Evolutionary conservation across 805 yeast species (phyloP).

Genomic region (Komagataella pseudopastoris): DNA sequence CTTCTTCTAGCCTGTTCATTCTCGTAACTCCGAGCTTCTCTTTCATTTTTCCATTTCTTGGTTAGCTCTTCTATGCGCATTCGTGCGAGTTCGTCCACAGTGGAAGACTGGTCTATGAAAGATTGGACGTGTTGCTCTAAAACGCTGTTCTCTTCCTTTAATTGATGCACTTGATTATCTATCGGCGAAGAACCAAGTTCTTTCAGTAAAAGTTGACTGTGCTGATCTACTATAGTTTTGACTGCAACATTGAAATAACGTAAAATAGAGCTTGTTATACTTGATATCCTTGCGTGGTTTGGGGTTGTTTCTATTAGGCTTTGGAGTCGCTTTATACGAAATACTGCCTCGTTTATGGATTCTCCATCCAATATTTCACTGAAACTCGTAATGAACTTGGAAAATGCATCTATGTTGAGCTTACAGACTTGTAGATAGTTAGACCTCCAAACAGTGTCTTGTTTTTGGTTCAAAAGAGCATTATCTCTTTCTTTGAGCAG

Average conservation of each 20-base stretch:
- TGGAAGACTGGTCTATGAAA: slow-evolving; percentile 10
- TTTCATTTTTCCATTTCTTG: slow-evolving; percentile 53
- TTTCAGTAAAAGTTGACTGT: slow-evolving; percentile 17
- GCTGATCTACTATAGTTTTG: slow-evolving; percentile 43
- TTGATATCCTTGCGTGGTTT: slow-evolving; percentile 13
- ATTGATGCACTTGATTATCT: background rate
- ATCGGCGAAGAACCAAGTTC: slow-evolving; percentile 1
- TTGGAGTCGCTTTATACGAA: slow-evolving; percentile 29
- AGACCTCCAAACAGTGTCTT: background rate
- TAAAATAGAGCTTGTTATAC: slow-evolving; percentile 17
- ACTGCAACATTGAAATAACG: slow-evolving; percentile 49
- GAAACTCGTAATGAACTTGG: slow-evolving; percentile 34
- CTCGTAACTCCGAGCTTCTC: slow-evolving; percentile 57
- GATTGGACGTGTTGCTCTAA: background rate
- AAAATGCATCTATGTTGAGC: slow-evolving; percentile 30
- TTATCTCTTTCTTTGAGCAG: slow-evolving; percentile 8
- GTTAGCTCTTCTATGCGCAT: slow-evolving; percentile 49
- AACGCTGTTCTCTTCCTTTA: background rate
- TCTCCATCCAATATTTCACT: slow-evolving; percentile 41
- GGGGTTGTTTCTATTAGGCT: background rate
- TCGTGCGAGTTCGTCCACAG: slow-evolving; percentile 31
- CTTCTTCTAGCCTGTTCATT: slow-evolving; percentile 38
- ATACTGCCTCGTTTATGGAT: slow-evolving; percentile 46
- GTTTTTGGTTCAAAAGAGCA: background rate
- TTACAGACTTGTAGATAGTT: slow-evolving; percentile 8